Evolutionary conservation across 768 basidiomycete genomes (phyloP), one percentile per base, ranked within the genome.

Genomic region (Kwoniella bestiolae): DNA sequence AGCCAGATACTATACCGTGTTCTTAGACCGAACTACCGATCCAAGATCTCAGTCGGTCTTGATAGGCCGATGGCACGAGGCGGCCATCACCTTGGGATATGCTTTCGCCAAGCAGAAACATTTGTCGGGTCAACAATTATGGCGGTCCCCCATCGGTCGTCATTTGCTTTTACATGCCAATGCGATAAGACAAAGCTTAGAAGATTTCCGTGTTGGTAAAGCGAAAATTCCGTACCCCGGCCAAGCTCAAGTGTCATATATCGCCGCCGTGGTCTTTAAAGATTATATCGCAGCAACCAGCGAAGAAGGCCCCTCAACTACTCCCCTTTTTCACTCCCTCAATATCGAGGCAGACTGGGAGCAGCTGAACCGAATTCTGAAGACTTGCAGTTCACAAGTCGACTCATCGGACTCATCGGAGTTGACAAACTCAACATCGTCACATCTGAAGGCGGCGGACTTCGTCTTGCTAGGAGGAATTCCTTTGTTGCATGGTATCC

Each of bases 91-190:
- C 23, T 52, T 26, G 16, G 51, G 51, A 9, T 26, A 52, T n/a
- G 51, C 29, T 31, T 11, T 52, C 5, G 51, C 51, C 21, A 52
- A 26, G 11, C 51, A 52, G 9, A n/a, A 31, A 5, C 14, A n/a
- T 9, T 31, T 52, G 51, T 16, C 23, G 2, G 25, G n/a, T 18
- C 51, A 52, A 26, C 16, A 21, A 16, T 3, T 52, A 3, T 52
- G 51, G 51, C 21, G 9, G 7, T 26, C 16, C 5, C 25, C 51
- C n/a, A 16, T 52, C 16, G 51, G 51, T 7, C 51, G 51, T 25
- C 51, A 52, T 31, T 9, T 52, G 25, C 51, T 52, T 11, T 31
- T 52, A 31, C 51, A 52, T 31, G 51, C 51, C 51, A 52, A 52
- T 28, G 51, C 51, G 25, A 52, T 52, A 5, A 25, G 51, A n/a